Evolutionary conservation across 352 stramenopile genomes (phyloP), one percentile per base, ranked within the genome.

Genomic region (Pythium pyrilobum): DNA sequence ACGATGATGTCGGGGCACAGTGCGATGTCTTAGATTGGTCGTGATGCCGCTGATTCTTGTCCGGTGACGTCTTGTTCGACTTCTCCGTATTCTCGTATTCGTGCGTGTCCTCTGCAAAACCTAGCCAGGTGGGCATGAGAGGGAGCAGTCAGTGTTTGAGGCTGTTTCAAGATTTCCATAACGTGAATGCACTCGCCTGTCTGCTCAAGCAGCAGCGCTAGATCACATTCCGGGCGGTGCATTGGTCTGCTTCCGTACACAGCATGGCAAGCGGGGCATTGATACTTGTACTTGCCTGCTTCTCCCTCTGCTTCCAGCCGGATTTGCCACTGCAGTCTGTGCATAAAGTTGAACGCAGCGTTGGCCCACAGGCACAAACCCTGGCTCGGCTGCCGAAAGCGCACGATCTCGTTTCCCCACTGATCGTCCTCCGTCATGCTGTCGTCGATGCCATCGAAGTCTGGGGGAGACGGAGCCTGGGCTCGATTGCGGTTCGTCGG

Each of bases 361-460:
- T 89, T 89, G 5, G 79, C 74, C 78, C 79, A 89, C 37, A 89
- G 48, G 47, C 79, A 86, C 1, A 87, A 37, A 4, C 66, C 56
- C 18, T 71, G 67, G 16, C 62, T 86, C 9, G 76, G 76, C 25
- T 62, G 64, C 21, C 71, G 70, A 60, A 89, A 89, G 2, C 72
- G 74, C 46, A 59, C 63, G 9, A 46, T 48, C 43, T 72, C 56
- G 4, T 31, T 50, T 23, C 55, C 67, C 67, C 67, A 76, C 24
- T 52, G 42, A 45, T 61, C 59, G 0, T 57, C 49, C 8, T 66
- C 59, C 21, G 16, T 7, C 46, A 44, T 67, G 10, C 46, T 29
- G 15, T 72, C 53, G 4, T 56, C 59, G 31, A 80, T 66, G 4
- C 61, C 66, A 2, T 72, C 71, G 12, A 73, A 66, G 16, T 52